Base-by-base conservation (phyloP, 1,139 yeast species). In the Yamadazyma membranifaciens region DNA sequence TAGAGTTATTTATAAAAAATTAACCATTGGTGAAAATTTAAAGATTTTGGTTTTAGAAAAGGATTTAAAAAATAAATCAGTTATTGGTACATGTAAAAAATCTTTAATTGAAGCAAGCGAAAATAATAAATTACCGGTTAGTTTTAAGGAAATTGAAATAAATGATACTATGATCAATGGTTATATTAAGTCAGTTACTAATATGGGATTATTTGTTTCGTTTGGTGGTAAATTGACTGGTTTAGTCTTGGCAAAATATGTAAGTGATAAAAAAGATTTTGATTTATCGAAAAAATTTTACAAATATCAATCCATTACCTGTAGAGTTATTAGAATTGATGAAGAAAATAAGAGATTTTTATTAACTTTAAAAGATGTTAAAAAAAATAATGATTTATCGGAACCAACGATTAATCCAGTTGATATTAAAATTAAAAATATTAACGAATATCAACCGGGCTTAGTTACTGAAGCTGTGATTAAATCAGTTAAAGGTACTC, bases 161-260 rank as follows among this genome's bases (percentile, higher is more conserved):
- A 67, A 73, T n/a, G 78, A 78, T 25, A 65, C 63, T 37, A 54
- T 55, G 37, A 60, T 86, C 39, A 72, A 78, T 46, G 98, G 98
- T 33, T 91, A 73, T 57, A 78, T 92, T 39, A 85, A 81, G 52
- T 82, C 89, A 22, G 82, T 87, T 24, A 85, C 94, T 15, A 78
- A 73, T 40, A 73, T 75, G 58, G 98, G 98, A 49, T 72, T 88
- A 24, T 91, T 92, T 59, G 85, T 92, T 43, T 78, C 85, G 0
- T 92, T 92, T 62, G 89, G 83, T 45, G 86, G 86, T 49, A 79
- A 76, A 41, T 75, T 91, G 50, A 86, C 89, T 26, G 98, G 97
- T 36, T 73, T 92, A 51, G 86, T 88, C 3, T 75, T 87, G 49
- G 88, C 92, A 44, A 82, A 83, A 56, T 83, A 83, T 54, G 83